Evolutionary conservation across 1,284 basidiomycete species (phyloP).

Genomic region (Meripilus lineatus): DNA sequence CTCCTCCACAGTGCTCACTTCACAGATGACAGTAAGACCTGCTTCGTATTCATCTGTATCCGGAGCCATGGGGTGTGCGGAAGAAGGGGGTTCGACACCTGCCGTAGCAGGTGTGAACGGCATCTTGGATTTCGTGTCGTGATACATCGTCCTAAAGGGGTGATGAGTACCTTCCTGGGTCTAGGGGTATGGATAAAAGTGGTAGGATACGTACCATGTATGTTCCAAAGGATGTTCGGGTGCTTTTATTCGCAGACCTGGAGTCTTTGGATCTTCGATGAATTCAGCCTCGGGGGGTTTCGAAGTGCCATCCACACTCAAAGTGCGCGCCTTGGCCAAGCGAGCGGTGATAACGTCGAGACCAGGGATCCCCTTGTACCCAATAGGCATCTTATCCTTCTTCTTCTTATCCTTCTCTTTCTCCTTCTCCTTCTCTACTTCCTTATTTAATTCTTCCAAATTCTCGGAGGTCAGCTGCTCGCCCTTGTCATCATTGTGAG

Average conservation of each 20-base stretch:
- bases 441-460: conserved; percentile 53
- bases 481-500: conserved; percentile 25
- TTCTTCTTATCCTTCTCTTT: conserved; percentile 25
- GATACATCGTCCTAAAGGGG: conserved; percentile 73
- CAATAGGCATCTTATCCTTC: conserved; percentile 52
- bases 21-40: conserved; percentile 72
- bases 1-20: conserved; percentile 82
- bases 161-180: no score
- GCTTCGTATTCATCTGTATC: conserved; percentile 74
- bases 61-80: conserved; percentile 37
- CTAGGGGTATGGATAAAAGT: conserved; percentile 6
- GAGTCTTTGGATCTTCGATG: conserved; percentile 76
- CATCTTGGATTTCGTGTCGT: conserved; percentile 77
- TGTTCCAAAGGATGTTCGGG: conserved; percentile 83
- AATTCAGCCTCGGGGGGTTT: conserved; percentile 71
- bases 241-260: conserved; percentile 65
- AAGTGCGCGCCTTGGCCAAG: conserved; percentile 58
- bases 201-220: conserved; percentile 53
- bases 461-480: conserved; percentile 59
- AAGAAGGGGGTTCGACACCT: conserved; percentile 26
- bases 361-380: conserved; percentile 82
- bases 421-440: conserved; percentile 30
- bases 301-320: conserved; percentile 68
- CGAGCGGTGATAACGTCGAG: conserved; percentile 78
- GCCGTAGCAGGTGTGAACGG: conserved; percentile 44